These are phyloP conservation scores for Penicillium expansum DNA, from an alignment of 2,329 filamentous ascomycete species.

Conservation along the genomic window DNA sequence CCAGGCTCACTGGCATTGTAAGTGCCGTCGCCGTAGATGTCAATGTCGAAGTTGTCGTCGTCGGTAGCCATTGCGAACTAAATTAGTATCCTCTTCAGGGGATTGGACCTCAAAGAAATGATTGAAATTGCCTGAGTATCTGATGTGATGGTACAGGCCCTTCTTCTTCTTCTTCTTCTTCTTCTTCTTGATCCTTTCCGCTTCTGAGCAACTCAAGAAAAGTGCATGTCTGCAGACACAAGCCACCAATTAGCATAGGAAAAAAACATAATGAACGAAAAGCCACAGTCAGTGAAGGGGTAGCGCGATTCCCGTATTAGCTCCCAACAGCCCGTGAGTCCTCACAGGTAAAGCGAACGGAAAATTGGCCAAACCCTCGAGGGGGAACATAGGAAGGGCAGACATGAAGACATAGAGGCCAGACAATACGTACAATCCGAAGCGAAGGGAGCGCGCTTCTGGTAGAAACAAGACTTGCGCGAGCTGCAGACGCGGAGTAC, in stretches of 20 bases:
- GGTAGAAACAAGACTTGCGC: conserved; percentile 12
- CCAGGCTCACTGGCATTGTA: conserved; percentile 50
- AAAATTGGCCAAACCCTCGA: conserved; percentile 12
- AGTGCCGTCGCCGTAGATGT: conserved; percentile 64
- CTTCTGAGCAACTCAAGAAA: conserved; percentile 35
- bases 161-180: conserved; percentile 28
- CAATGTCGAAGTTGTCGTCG: conserved; percentile 69
- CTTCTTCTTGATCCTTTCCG: conserved; percentile 24
- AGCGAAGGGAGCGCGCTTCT: conserved; percentile 21
- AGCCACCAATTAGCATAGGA: conserved; percentile 40
- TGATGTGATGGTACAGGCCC: conserved; percentile 38
- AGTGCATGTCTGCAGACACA: conserved; percentile 45
- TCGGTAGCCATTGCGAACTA: conserved; percentile 51
- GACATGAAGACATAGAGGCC: conserved; percentile 13
- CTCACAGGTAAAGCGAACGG: conserved; percentile 2
- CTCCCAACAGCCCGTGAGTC: neutral
- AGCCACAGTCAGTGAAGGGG: neutral
- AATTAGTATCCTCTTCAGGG: conserved; percentile 22
- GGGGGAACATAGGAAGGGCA: conserved; percentile 8
- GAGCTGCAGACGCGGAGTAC: conserved; percentile 16
- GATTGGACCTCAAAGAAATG: conserved; percentile 26
- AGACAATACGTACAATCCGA: conserved; percentile 44
- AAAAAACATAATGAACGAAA: conserved; percentile 10
- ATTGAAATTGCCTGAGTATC: conserved; percentile 37
- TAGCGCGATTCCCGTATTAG: neutral